Evolutionary conservation across 208 protist species (phyloP).

Genomic region (Crithidia expoeki): DNA sequence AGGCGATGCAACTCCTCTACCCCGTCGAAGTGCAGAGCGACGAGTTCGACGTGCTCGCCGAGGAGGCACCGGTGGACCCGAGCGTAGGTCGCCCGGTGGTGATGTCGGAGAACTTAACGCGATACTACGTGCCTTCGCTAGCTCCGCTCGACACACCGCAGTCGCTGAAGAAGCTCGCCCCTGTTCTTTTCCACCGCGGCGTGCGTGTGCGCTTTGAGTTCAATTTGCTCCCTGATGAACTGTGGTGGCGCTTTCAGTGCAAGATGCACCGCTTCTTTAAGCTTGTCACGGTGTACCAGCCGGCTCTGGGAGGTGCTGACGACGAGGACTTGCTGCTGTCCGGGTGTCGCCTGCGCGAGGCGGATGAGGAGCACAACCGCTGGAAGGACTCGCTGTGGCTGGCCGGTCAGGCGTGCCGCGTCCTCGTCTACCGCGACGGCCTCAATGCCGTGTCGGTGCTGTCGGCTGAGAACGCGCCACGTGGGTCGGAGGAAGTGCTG

Average conservation of each 20-base stretch:
- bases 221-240: constrained; percentile 87
- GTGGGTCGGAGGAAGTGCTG: constrained; percentile 65
- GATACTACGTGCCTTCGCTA: constrained; percentile 86
- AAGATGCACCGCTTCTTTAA: constrained; percentile 63
- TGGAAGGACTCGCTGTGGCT: constrained; percentile 91
- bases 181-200: constrained; percentile 81
- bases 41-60: constrained; percentile 59
- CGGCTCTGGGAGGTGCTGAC: constrained; percentile 28
- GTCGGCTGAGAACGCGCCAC: constrained; percentile 53
- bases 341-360: constrained; percentile 71
- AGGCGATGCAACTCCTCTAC: constrained; percentile 75
- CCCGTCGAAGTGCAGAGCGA: constrained; percentile 71
- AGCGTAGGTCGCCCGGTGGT: constrained; percentile 42
- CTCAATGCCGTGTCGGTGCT: constrained; percentile 60
- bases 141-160: constrained; percentile 59
- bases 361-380: constrained; percentile 84
- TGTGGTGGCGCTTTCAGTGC: constrained; percentile 87
- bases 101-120: constrained; percentile 41
- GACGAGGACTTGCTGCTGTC: constrained; percentile 63
- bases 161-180: constrained; percentile 62
- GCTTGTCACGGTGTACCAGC: constrained; percentile 69
- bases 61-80: constrained; percentile 70
- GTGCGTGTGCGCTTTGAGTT: constrained; percentile 78
- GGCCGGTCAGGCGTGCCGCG: constrained; percentile 50
- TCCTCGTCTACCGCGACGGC: constrained; percentile 79